Conservation (phyloP, 225 moss, liverwort and hornwort genomes). For the Neckera pumila region DNA sequence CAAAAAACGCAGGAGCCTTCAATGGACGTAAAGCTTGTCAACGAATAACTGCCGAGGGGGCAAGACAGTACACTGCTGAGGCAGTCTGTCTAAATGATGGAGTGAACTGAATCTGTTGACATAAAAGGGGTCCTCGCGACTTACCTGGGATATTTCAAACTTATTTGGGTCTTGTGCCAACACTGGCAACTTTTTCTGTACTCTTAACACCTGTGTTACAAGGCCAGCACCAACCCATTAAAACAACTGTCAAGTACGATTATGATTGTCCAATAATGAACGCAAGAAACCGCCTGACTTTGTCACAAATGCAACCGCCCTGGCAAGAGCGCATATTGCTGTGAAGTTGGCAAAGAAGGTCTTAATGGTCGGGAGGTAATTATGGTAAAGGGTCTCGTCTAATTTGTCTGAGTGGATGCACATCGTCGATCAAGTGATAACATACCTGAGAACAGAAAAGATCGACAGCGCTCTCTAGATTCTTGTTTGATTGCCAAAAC, state of each 20-base stretch:
- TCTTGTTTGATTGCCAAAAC: slow-evolving; percentile 23
- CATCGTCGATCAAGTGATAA: background rate
- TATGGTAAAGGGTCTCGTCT: background rate
- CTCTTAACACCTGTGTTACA: slow-evolving; percentile 52
- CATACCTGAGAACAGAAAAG: slow-evolving; percentile 31
- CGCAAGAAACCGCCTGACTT: background rate
- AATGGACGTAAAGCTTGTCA: background rate
- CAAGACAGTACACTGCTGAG: background rate
- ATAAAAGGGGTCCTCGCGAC: background rate
- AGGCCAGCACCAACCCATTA: background rate
- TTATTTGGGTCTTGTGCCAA: background rate
- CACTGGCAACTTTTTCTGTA: slow-evolving; percentile 19
- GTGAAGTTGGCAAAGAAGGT: background rate
- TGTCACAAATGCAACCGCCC: background rate
- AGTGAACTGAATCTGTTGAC: background rate
- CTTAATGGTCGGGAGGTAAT: background rate
- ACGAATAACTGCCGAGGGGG: background rate
- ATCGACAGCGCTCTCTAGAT: background rate
- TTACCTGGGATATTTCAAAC: slow-evolving; percentile 51
- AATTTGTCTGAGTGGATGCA: background rate
- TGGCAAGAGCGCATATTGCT: background rate
- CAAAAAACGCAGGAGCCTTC: background rate
- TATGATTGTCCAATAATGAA: background rate
- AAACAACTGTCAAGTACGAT: background rate
- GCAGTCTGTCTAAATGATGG: background rate